These are phyloP conservation scores for Cercospora canescens DNA, from an alignment of 2,329 filamentous ascomycete species.

Conservation along the genomic window DNA sequence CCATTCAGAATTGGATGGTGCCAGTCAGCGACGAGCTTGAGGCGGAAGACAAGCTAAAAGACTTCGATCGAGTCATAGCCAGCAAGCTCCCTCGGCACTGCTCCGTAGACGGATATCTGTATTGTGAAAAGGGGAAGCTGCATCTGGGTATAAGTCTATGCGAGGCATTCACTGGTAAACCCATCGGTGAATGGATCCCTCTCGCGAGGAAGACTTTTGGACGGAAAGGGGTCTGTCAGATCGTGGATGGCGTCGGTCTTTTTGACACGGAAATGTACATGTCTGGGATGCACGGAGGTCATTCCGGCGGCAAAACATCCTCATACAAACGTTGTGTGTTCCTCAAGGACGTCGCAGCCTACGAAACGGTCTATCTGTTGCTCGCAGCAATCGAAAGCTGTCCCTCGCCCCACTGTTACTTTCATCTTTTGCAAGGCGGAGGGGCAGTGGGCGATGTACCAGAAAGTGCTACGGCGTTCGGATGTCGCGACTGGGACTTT, in stretches of 20 bases:
- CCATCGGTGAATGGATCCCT: too few relatives aligned
- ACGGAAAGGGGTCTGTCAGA: not conserved
- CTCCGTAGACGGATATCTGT: constrained; percentile 60
- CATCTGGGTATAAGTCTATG: too few relatives aligned
- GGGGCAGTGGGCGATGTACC: constrained; percentile 51
- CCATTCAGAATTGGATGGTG: not conserved
- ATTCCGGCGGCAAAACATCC: constrained; percentile 59
- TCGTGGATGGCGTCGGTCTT: constrained; percentile 51
- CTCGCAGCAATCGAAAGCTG: constrained; percentile 47
- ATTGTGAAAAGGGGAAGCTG: constrained; percentile 40
- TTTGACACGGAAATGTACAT: constrained; percentile 65
- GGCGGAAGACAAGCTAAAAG: not conserved
- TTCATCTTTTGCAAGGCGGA: constrained; percentile 64
- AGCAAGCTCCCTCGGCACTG: constrained; percentile 42
- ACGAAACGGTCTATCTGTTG: too few relatives aligned
- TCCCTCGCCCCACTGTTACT: constrained; percentile 58
- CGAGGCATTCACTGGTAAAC: too few relatives aligned
- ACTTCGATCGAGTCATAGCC: constrained; percentile 45
- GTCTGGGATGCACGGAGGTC: constrained; percentile 59
- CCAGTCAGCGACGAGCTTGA: not conserved
- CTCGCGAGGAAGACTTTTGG: too few relatives aligned
- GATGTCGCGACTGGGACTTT: constrained; percentile 64
- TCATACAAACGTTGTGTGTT: constrained; percentile 67
- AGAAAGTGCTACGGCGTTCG: constrained; percentile 56
- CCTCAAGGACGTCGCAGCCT: constrained; percentile 45